A percentile compares a stretch with the other conserved stretches of the same genome.
These are phyloP conservation scores for Limonium bicolor DNA, from an alignment of 148 eudicot species.

Conservation along the genomic window DNA sequence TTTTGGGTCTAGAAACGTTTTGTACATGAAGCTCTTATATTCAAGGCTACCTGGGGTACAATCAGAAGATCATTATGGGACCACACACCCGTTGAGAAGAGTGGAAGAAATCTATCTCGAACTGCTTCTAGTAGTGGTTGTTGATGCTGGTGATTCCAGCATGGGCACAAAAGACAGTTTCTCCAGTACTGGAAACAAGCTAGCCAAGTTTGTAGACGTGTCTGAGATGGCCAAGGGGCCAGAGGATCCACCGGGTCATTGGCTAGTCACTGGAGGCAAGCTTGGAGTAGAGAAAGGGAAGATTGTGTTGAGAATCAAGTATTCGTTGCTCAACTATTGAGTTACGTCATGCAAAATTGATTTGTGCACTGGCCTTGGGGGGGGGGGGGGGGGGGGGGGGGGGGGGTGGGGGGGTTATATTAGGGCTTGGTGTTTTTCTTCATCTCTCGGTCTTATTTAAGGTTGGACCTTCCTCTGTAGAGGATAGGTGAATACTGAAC, in stretches of 20 bases:
- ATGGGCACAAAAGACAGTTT: slow-evolving; percentile 27
- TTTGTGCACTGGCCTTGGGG: no score
- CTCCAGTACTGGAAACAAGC: slow-evolving; percentile 24
- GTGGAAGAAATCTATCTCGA: slow-evolving; percentile 10
- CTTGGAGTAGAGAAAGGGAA: slow-evolving; percentile 85
- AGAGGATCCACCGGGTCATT: slow-evolving; percentile 74
- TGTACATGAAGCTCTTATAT: slow-evolving; percentile 75
- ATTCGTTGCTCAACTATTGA: slow-evolving; percentile 79
- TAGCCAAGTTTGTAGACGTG: slow-evolving; percentile 65
- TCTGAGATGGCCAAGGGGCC: slow-evolving; percentile 83
- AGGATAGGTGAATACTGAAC: no score
- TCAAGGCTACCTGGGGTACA: slow-evolving; percentile 83
- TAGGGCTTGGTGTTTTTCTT: no score
- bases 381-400: no score
- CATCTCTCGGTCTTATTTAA: no score
- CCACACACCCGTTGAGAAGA: slow-evolving; percentile 27
- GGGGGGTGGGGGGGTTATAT: no score
- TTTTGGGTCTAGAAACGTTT: slow-evolving; percentile 82
- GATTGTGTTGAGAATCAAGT: slow-evolving; percentile 71
- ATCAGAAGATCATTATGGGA: slow-evolving; percentile 81
- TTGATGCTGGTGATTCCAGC: slow-evolving; percentile 8
- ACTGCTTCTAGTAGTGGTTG: no score
- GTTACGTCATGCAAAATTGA: not conserved
- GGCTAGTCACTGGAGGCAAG: slow-evolving; percentile 90
- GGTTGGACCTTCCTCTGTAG: no score